These are phyloP conservation scores for Xylaria sp. DNA, from an alignment of 2,329 filamentous ascomycete species.

Conservation along the genomic window DNA sequence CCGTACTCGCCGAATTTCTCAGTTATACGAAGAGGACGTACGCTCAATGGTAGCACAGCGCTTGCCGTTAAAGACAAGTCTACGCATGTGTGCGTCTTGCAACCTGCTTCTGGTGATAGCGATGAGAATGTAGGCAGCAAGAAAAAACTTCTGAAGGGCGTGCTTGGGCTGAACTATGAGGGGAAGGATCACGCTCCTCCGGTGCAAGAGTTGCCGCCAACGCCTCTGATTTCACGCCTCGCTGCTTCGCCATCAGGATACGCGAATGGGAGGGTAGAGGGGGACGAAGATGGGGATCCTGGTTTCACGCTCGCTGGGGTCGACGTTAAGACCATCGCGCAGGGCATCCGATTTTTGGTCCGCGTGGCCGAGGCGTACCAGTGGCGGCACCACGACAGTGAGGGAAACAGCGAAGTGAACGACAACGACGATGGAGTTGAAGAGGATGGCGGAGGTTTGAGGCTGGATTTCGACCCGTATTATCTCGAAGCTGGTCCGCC, in stretches of 20 bases:
- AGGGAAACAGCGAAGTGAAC: background rate
- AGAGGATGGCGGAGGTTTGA: background rate
- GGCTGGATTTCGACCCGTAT: conserved; percentile 3
- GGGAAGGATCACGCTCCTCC: too few relatives aligned
- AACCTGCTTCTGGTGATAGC: background rate
- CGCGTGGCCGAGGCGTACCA: conserved; percentile 7
- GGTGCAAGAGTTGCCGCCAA: too few relatives aligned
- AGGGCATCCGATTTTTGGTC: too few relatives aligned
- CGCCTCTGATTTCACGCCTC: too few relatives aligned
- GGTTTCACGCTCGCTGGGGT: background rate
- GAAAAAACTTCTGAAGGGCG: too few relatives aligned
- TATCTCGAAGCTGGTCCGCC: conserved; percentile 23
- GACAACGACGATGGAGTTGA: background rate
- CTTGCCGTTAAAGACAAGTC: too few relatives aligned
- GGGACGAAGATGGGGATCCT: background rate
- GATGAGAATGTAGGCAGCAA: background rate
- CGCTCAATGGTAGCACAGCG: too few relatives aligned
- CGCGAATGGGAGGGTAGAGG: too few relatives aligned
- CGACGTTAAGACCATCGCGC: background rate
- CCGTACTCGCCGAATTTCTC: too few relatives aligned
- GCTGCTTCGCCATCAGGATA: too few relatives aligned
- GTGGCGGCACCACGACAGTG: background rate
- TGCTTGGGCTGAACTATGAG: too few relatives aligned
- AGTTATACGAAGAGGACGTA: too few relatives aligned
- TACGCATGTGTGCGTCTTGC: conserved; percentile 9